phyloP scores from a whole-genome alignment of 2,329 filamentous ascomycete genomes.

The Dactylonectria macrodidyma region DNA sequence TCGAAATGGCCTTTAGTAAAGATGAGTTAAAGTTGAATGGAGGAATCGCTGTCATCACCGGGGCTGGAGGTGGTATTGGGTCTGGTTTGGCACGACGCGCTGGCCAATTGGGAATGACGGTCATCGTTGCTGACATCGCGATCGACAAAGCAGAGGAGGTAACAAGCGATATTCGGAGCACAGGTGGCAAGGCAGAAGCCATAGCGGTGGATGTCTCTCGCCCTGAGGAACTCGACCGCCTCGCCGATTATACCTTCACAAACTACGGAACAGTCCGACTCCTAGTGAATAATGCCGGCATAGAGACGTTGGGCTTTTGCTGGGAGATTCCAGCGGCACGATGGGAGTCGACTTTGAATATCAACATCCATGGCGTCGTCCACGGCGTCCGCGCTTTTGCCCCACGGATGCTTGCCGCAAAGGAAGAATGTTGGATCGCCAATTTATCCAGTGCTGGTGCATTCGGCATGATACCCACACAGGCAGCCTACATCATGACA shows the following conservation, averaged over 20 bases:
- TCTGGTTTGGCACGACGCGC: slow-evolving; percentile 6
- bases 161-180: neutral
- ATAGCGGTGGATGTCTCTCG: slow-evolving; percentile 7
- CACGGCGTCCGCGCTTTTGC: slow-evolving; percentile 18
- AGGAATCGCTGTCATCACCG: slow-evolving; percentile 20
- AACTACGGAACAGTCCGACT: slow-evolving; percentile 6
- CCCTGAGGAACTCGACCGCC: slow-evolving; percentile 2
- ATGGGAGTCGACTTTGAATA: slow-evolving; percentile 16
- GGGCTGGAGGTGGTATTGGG: slow-evolving; percentile 12
- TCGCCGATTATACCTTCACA: neutral
- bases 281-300: slow-evolving; percentile 19
- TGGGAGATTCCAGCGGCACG: slow-evolving; percentile 15
- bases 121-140: slow-evolving; percentile 6
- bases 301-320: slow-evolving; percentile 17
- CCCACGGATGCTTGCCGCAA: slow-evolving; percentile 8
- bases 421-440: slow-evolving; percentile 19
- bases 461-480: slow-evolving; percentile 1
- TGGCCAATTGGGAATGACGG: slow-evolving; percentile 7
- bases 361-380: slow-evolving; percentile 15
- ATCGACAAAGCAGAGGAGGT: slow-evolving; percentile 1
- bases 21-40: neutral
- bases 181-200: neutral
- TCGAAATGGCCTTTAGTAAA: neutral
- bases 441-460: slow-evolving; percentile 1
- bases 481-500: slow-evolving; percentile 18